Conservation (phyloP, 2,329 filamentous ascomycete species). For the Aureobasidium sp. region DNA sequence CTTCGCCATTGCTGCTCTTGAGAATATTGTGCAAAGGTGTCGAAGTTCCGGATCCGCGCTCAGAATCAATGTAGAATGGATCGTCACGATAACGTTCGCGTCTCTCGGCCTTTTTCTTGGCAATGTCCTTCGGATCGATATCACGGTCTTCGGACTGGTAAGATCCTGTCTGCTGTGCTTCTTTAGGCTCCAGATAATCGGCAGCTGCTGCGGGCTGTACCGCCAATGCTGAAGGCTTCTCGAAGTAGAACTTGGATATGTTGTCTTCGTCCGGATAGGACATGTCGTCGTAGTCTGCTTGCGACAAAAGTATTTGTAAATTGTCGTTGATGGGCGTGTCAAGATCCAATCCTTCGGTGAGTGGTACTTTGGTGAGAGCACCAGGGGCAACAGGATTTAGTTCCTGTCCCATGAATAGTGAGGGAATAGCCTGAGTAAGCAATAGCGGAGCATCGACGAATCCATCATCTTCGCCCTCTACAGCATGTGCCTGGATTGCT, state of each 20-base stretch:
- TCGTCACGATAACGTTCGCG: slow-evolving; percentile 81
- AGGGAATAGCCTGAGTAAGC: slow-evolving; percentile 82
- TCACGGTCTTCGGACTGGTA: slow-evolving; percentile 37
- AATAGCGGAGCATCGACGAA: slow-evolving; percentile 72
- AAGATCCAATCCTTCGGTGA: slow-evolving; percentile 67
- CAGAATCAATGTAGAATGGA: slow-evolving; percentile 75
- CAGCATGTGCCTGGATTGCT: slow-evolving; percentile 59
- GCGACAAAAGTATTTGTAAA: slow-evolving; percentile 56
- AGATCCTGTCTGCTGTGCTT: slow-evolving; percentile 27
- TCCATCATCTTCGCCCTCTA: slow-evolving; percentile 48
- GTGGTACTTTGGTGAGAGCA: slow-evolving; percentile 78
- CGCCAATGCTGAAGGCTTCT: slow-evolving; percentile 26
- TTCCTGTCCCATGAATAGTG: slow-evolving; percentile 76
- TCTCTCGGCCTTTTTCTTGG: slow-evolving; percentile 66
- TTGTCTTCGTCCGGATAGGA: slow-evolving; percentile 34
- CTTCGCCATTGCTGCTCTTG: slow-evolving; percentile 57
- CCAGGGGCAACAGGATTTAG: slow-evolving; percentile 80
- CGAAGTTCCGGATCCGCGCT: slow-evolving; percentile 48
- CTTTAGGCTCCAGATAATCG: slow-evolving; percentile 33
- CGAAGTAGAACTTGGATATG: slow-evolving; percentile 38
- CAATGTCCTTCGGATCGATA: slow-evolving; percentile 65
- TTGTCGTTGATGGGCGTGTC: slow-evolving; percentile 74
- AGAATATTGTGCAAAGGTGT: slow-evolving; percentile 73
- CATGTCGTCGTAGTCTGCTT: slow-evolving; percentile 37
- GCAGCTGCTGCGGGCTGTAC: slow-evolving; percentile 29